Base-by-base conservation (phyloP, 345 rosid species). In the Euphorbia pulcherrima region DNA sequence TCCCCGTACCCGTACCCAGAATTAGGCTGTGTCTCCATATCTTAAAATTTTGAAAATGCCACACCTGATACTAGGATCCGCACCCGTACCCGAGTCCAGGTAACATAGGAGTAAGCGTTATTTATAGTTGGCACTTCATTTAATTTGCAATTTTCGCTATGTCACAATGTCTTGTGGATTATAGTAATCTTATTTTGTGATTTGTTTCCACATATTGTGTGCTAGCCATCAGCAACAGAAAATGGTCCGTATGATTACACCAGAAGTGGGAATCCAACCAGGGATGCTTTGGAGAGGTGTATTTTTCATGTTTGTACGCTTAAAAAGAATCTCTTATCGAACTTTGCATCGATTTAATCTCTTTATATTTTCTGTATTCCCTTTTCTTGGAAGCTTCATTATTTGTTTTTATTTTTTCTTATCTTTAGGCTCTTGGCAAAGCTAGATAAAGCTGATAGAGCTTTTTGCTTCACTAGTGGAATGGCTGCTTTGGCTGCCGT, bases 401-500 rank as follows among this genome's bases (percentile, higher is more conserved):
- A 17, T 65, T 46, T 1, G 51, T 14, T 33, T 35, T 33, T 35
- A 46, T 12, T 66, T 12, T 62, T 47, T 16, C 65, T 56, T 53
- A 75, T 57, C 53, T 44, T 16, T 67, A 95, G 97, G 80, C 87
- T 95, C 69, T 81, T 95, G 61, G 93, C 96, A 12, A 92, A 88
- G 93, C 88, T 95, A 71, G 97, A 95, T 62, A 95, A 88, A 76
- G 99, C 93, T 0, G 92, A 94, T 80, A 85, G 90, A 76, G 93
- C 97, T 74, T 84, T 94, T 77, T 89, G 99, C 87, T 94, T 94
- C 74, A 86, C 97, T 39, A 91, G 97, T 71, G 97, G 97, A 78
- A 94, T 94, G 97, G 99, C 97, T 83, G 99, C 97, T 73, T 86
- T 92, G 77, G 74, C 86, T 72, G 83, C 97, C 61, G 97, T 90